These are phyloP conservation scores for Pistacia atlantica DNA, from an alignment of 345 rosid species.

Conservation along the genomic window DNA sequence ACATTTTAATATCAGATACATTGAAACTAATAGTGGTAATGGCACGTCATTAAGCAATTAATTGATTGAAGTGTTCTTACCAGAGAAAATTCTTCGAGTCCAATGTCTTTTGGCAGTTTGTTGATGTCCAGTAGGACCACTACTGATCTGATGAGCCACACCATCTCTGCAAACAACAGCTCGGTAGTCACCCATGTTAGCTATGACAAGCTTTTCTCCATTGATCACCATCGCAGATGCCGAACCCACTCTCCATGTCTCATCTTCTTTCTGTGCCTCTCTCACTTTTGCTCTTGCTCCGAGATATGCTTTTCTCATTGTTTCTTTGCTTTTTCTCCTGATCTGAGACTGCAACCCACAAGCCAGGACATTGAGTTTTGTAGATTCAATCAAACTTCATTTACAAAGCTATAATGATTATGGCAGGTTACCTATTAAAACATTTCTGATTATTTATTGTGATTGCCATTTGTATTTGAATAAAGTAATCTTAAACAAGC, in stretches of 20 bases:
- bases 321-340: constrained; percentile 56
- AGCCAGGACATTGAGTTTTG: neutral
- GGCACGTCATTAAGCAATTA: neutral
- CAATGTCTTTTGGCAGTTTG: constrained; percentile 42
- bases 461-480: neutral
- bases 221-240: constrained; percentile 64
- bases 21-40: no score
- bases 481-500: neutral
- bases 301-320: constrained; percentile 55
- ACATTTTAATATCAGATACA: constrained; percentile 6
- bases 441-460: neutral
- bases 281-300: constrained; percentile 49
- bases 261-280: constrained; percentile 36
- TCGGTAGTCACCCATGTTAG: constrained; percentile 59
- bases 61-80: constrained; percentile 22
- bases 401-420: no score
- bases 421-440: no score
- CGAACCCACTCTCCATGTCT: constrained; percentile 40
- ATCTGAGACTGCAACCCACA: constrained; percentile 43
- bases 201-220: constrained; percentile 66
- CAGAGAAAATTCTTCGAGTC: constrained; percentile 47
- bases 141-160: constrained; percentile 53
- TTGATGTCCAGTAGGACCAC: constrained; percentile 20
- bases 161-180: constrained; percentile 68
- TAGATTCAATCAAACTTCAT: neutral